These are phyloP conservation scores for Conticribra guillardii DNA, from an alignment of 108 stramenopile genomes.

Conservation along the genomic window DNA sequence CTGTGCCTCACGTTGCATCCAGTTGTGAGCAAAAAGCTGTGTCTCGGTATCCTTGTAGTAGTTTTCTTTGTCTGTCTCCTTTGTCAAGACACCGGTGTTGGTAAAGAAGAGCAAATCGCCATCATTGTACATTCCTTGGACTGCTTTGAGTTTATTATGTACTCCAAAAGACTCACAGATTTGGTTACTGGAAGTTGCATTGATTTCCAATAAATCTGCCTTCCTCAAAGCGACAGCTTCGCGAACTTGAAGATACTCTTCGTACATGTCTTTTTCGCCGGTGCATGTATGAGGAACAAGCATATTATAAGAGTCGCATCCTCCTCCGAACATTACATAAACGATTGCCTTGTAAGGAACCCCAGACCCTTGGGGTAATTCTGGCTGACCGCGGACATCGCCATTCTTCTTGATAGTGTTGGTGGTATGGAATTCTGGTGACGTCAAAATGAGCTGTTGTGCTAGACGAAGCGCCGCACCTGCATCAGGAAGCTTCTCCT, in stretches of 20 bases:
- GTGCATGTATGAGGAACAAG: conserved; percentile 52
- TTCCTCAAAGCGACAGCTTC: conserved; percentile 43
- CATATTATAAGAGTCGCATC: conserved; percentile 62
- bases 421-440: conserved; percentile 58
- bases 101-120: conserved; percentile 69
- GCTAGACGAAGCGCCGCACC: conserved; percentile 36
- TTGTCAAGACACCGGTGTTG: conserved; percentile 70
- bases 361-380: conserved; percentile 16
- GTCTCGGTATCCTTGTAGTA: conserved; percentile 48
- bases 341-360: conserved; percentile 64
- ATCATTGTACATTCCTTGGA: conserved; percentile 62
- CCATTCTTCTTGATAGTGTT: conserved; percentile 33
- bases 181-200: conserved; percentile 48
- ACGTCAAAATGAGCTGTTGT: conserved; percentile 26
- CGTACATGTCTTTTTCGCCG: conserved; percentile 33
- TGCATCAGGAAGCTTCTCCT: conserved; percentile 12
- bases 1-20: conserved; percentile 42
- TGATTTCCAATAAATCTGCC: conserved; percentile 19
- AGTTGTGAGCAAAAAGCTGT: conserved; percentile 60
- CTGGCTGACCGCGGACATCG: conserved; percentile 4
- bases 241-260: conserved; percentile 37
- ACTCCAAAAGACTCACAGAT: conserved; percentile 66
- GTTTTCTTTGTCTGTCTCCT: conserved; percentile 50
- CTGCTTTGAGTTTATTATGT: conserved; percentile 44
- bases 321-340: conserved; percentile 56